Base-by-base conservation (phyloP, 139 green algal genomes). In the Yamagishiella unicocca region DNA sequence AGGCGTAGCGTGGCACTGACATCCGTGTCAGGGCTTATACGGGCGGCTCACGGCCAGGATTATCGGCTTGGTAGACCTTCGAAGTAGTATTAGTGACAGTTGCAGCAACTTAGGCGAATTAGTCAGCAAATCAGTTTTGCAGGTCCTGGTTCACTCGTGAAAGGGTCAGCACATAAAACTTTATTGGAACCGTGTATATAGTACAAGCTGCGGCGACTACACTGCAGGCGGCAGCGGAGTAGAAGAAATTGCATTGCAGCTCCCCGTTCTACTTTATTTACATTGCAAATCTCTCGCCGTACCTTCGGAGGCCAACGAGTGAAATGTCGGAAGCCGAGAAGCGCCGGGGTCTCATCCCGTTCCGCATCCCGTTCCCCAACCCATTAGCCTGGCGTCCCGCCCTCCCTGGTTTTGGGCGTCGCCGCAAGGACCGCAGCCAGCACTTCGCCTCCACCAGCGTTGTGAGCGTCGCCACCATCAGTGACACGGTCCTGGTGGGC, bases 291-390 rank as follows among this genome's bases (percentile, higher is more conserved):
- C n/a, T n/a, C n/a, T n/a, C n/a, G n/a, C n/a, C n/a, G n/a, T 35
- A 24, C 4, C 22, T 9, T 29, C 35, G 9, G 14, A 12, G 14
- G 31, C 12, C 40, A 79, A 37, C 54, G 12, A 38, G n/a, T n/a
- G 38, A 37, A 38, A 87, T 87, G 82, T 55, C 82, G 14, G 66
- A 79, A 10, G 42, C 33, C 27, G 82, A 87, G 82, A 87, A 87
- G 82, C 82, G 67, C 12, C 43, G 82, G 46, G 50, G 73, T 14
- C 35, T 78, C 24, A 81, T 89, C 74, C 88, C 66, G 45, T 87
- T 89, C 83, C 83, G 79, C 72, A 77, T 87, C 37, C 72, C 73
- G 5, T 46, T 88, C 2, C 80, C 77, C 29, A 78, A 85, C 40
- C 43, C 77, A 6, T 75, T 73, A 6, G 21, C 70, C 24, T 82